A percentile compares a stretch with the other conserved stretches of the same genome.
phyloP scores from a whole-genome alignment of 176 grass and related monocot species.

The Poa annua region DNA sequence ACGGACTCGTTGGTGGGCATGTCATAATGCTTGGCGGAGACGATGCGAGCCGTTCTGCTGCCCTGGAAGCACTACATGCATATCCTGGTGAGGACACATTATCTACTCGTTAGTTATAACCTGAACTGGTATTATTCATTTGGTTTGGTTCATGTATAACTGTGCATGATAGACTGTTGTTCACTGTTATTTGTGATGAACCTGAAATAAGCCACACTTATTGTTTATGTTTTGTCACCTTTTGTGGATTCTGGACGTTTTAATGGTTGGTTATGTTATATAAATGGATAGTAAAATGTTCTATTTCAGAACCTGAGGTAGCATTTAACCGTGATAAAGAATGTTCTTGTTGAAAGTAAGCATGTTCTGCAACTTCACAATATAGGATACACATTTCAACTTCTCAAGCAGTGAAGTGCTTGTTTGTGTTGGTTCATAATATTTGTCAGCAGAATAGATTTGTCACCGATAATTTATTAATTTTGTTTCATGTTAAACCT shows the following conservation, averaged over 20 bases:
- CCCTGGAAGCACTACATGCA: slow-evolving; percentile 71
- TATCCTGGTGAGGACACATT: slow-evolving; percentile 67
- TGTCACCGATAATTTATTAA: neutral
- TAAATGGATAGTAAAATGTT: neutral
- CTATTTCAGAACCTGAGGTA: neutral
- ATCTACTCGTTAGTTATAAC: slow-evolving; percentile 1
- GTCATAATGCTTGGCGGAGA: slow-evolving; percentile 95
- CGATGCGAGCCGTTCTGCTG: slow-evolving; percentile 62
- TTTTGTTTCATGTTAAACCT: neutral
- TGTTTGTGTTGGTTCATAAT: neutral
- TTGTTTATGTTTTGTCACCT: neutral
- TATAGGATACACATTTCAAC: neutral
- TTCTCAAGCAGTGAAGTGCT: neutral
- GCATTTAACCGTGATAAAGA: neutral
- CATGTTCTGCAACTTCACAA: neutral
- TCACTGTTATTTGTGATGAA: slow-evolving; percentile 2
- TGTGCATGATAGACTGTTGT: neutral
- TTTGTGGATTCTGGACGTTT: neutral
- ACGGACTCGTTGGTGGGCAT: slow-evolving; percentile 72
- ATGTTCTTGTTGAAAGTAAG: neutral
- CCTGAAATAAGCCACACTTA: neutral
- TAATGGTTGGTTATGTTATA: neutral
- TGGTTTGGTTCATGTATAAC: slow-evolving; percentile 3
- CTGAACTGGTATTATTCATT: slow-evolving; percentile 4
- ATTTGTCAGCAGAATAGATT: neutral